Evolutionary conservation across 1,284 basidiomycete species (phyloP).

Genomic region (Cronartium ribicola): DNA sequence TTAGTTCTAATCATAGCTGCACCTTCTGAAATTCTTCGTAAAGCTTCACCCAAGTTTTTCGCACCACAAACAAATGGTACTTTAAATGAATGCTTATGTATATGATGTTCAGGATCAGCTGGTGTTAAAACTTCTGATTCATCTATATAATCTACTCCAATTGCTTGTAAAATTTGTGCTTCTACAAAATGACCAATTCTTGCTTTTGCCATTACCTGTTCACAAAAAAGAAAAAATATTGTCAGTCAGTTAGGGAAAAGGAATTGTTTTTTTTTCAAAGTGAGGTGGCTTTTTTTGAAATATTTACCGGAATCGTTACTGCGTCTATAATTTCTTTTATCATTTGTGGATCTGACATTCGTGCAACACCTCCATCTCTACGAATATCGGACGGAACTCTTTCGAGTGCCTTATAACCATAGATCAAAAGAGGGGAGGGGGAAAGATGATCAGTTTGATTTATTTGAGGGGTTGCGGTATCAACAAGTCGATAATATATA

Average conservation of each 20-base stretch:
- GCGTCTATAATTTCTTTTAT: constrained; percentile 88
- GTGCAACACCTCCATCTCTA: constrained; percentile 78
- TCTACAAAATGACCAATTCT: constrained; percentile 97
- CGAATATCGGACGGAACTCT: constrained; percentile 95
- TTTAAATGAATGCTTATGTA: constrained; percentile 77
- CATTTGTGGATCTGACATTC: constrained; percentile 92
- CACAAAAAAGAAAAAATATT: constrained; percentile 65
- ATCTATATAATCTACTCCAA: constrained; percentile 98
- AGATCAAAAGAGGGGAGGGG: neutral
- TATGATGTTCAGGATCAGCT: constrained; percentile 62
- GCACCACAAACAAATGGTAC: constrained; percentile 63
- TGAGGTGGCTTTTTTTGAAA: constrained; percentile 54
- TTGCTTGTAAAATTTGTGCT: constrained; percentile 87
- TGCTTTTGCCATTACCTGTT: constrained; percentile 78
- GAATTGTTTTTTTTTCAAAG: too few relatives aligned
- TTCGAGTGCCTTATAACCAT: constrained; percentile 56
- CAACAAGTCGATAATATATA: neutral
- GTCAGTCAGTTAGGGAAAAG: neutral
- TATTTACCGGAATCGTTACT: constrained; percentile 46
- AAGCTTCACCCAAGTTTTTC: constrained; percentile 70
- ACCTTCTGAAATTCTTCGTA: constrained; percentile 93
- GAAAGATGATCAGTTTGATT: neutral
- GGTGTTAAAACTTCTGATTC: constrained; percentile 89
- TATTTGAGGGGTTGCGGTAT: neutral
- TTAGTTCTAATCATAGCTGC: constrained; percentile 93